Conservation (phyloP, 2,329 filamentous ascomycete species). For the Ophidiomyces ophidiicola region DNA sequence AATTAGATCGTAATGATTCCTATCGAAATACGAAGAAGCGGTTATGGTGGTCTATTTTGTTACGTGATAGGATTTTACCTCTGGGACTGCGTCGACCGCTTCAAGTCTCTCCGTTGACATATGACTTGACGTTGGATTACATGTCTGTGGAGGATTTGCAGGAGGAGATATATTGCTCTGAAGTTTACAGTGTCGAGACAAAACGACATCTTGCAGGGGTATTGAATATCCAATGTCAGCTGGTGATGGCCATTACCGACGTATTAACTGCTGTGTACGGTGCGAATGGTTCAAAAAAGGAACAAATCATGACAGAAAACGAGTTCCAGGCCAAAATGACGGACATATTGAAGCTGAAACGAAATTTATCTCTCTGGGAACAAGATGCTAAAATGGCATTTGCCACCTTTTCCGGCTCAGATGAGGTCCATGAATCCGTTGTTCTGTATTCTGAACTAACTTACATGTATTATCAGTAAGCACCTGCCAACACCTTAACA, state of each 20-base stretch:
- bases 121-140: conserved; percentile 32
- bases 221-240: conserved; percentile 36
- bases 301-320: conserved; percentile 11
- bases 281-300: conserved; percentile 14
- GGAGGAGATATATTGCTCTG: conserved; percentile 36
- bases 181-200: conserved; percentile 37
- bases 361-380: conserved; percentile 32
- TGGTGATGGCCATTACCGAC: conserved; percentile 39
- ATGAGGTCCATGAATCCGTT: conserved; percentile 31
- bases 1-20: conserved; percentile 33
- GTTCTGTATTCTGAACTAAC: conserved; percentile 39
- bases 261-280: conserved; percentile 38
- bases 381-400: conserved; percentile 23
- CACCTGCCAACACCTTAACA: neutral
- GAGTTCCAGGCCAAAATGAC: conserved; percentile 7
- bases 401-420: neutral
- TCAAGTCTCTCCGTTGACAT: conserved; percentile 39
- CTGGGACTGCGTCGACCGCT: conserved; percentile 41
- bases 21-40: conserved; percentile 33
- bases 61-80: conserved; percentile 41
- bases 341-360: conserved; percentile 28
- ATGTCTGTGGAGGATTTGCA: conserved; percentile 36
- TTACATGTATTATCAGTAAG: conserved; percentile 44
- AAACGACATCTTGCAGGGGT: conserved; percentile 37
- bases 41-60: conserved; percentile 45